Conservation (phyloP, 176 grass and related monocot genomes). For the Oryza longistaminata region DNA sequence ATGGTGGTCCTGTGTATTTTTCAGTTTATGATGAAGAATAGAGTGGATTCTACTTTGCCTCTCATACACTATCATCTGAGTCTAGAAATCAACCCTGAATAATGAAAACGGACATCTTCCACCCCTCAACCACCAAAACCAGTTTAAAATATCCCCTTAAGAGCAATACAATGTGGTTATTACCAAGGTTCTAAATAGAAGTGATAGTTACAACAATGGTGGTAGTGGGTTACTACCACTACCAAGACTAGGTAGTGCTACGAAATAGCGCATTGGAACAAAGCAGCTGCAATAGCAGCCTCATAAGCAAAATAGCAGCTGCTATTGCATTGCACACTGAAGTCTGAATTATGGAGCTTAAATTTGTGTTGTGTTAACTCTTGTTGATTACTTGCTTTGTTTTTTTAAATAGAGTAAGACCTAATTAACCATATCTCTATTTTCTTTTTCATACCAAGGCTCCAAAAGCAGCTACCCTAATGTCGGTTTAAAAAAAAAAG, state of each 20-base stretch:
- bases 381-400: neutral
- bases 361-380: neutral
- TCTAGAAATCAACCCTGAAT: neutral
- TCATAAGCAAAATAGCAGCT: neutral
- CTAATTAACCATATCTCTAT: too few species aligned
- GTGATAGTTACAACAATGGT: neutral
- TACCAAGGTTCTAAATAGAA: neutral
- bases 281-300: neutral
- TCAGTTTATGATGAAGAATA: constrained; percentile 12
- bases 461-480: too few species aligned
- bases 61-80: neutral
- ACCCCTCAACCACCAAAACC: neutral
- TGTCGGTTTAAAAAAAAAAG: too few species aligned
- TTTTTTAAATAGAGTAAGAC: neutral
- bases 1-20: neutral
- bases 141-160: neutral
- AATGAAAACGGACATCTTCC: neutral
- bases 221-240: neutral
- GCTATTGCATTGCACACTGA: neutral
- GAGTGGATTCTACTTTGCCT: neutral
- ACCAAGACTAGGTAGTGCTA: neutral
- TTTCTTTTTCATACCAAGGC: too few species aligned
- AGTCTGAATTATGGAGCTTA: neutral
- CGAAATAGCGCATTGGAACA: neutral
- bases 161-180: neutral